Conservation (phyloP, 2,329 filamentous ascomycete genomes). For the Neofusicoccum ribis region DNA sequence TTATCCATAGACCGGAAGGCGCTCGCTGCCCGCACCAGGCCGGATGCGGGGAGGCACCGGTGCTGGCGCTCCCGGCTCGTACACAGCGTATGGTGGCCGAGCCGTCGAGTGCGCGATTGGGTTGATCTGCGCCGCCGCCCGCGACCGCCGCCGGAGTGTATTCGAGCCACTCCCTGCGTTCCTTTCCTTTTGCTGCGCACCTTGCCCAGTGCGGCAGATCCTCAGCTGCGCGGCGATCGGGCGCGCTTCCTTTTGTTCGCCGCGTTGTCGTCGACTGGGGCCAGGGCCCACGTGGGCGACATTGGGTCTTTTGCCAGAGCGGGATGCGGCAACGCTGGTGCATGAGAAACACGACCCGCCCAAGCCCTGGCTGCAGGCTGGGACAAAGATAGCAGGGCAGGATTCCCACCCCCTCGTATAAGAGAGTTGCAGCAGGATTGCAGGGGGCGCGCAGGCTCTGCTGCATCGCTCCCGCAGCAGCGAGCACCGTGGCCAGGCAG, state of each 20-base stretch:
- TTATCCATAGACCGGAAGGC: too few species aligned
- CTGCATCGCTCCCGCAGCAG: background rate
- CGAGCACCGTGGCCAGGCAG: background rate
- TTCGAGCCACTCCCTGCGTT: background rate
- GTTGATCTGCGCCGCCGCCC: too few species aligned
- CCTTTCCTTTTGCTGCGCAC: background rate
- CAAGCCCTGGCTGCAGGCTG: background rate
- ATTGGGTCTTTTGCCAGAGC: background rate
- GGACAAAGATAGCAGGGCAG: constrained; percentile 7
- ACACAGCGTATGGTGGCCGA: background rate
- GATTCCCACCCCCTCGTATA: constrained; percentile 2
- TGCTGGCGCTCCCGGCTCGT: background rate
- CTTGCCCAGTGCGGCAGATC: background rate
- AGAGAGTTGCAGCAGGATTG: constrained; percentile 12
- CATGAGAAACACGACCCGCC: constrained; percentile 1
- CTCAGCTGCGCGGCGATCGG: background rate
- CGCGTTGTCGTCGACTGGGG: background rate
- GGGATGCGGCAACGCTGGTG: background rate
- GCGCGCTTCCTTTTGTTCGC: too few species aligned
- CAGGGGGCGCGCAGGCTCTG: background rate
- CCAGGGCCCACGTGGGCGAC: background rate
- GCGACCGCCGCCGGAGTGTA: background rate
- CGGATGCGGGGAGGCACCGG: background rate
- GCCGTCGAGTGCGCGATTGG: too few species aligned
- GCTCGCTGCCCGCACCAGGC: background rate